These are phyloP conservation scores for Ophiostoma quercus DNA, from an alignment of 2,329 filamentous ascomycete species.

Conservation along the genomic window DNA sequence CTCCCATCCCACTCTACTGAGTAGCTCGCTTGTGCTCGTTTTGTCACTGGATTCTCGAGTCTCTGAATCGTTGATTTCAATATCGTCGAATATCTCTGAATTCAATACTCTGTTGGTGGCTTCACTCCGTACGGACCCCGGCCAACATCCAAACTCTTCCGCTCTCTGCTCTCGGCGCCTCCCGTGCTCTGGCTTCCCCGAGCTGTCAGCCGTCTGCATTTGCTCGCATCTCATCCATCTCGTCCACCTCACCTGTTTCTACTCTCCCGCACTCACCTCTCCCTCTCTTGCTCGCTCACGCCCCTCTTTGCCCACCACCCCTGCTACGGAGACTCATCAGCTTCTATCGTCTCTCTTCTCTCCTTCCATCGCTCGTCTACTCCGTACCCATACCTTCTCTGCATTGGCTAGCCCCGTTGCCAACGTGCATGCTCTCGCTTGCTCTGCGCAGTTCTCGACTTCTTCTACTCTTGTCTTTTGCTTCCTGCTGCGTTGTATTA, in stretches of 20 bases:
- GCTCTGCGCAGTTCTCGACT: not conserved
- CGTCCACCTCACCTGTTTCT: not conserved
- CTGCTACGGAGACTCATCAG: not conserved
- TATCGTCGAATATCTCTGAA: too few relatives aligned
- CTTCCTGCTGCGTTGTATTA: not conserved
- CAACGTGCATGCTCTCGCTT: constrained; percentile 12
- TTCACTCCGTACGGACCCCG: not conserved
- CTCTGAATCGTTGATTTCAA: not conserved
- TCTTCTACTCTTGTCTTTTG: not conserved
- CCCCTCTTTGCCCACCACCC: not conserved
- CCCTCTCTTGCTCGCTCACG: not conserved
- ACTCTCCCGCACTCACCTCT: constrained; percentile 17
- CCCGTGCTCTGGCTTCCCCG: constrained; percentile 21
- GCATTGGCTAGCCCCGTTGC: constrained; percentile 7
- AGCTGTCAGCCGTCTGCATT: not conserved
- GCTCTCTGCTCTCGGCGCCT: constrained; percentile 26
- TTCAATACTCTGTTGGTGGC: not conserved
- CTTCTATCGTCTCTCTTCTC: not conserved
- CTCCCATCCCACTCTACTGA: not conserved
- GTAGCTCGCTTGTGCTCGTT: not conserved
- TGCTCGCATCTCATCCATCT: not conserved
- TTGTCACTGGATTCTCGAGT: not conserved
- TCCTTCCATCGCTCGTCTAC: not conserved
- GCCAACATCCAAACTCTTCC: not conserved
- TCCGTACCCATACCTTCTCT: constrained; percentile 1